These are phyloP conservation scores for Dothideomycetes sp. DNA, from an alignment of 2,329 filamentous ascomycete species.

Conservation along the genomic window DNA sequence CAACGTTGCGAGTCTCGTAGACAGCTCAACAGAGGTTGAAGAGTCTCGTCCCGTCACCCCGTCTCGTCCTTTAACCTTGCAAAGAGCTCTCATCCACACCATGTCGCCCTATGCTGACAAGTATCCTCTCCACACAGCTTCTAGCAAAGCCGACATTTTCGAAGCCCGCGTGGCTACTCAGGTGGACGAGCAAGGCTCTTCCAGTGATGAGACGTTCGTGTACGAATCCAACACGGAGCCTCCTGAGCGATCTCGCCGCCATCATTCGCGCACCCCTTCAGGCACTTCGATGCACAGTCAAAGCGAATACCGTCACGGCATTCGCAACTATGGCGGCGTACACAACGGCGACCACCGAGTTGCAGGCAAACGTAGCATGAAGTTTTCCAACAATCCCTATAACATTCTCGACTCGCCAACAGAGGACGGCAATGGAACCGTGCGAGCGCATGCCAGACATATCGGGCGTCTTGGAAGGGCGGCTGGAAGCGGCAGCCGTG, in stretches of 20 bases:
- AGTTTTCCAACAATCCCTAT: conserved; percentile 75
- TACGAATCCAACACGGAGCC: conserved; percentile 83
- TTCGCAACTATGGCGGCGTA: conserved; percentile 55
- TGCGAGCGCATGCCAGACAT: conserved; percentile 59
- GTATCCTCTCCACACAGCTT: conserved; percentile 40
- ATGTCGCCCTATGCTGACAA: conserved; percentile 1
- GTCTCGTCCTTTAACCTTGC: conserved; percentile 2
- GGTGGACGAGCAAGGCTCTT: conserved; percentile 90
- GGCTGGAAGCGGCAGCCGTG: conserved; percentile 55
- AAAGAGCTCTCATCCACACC: background rate
- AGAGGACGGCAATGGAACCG: conserved; percentile 30
- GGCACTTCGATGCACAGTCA: conserved; percentile 70
- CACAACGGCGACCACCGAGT: conserved; percentile 54
- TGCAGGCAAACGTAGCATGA: conserved; percentile 84
- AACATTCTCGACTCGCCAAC: conserved; percentile 43
- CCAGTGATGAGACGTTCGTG: conserved; percentile 95
- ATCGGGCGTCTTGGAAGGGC: conserved; percentile 64
- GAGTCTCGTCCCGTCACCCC: conserved; percentile 4
- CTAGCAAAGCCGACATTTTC: conserved; percentile 95
- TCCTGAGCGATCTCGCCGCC: conserved; percentile 54
- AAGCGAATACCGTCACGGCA: conserved; percentile 43
- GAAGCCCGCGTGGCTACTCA: conserved; percentile 94
- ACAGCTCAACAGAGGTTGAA: conserved; percentile 2
- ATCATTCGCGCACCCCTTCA: conserved; percentile 90
- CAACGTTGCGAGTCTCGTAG: too few species aligned